A percentile compares a stretch with the other conserved stretches of the same genome.
Conservation (phyloP, 495 filamentous ascomycete genomes). For the Lasiosphaeriaceae sp. region DNA sequence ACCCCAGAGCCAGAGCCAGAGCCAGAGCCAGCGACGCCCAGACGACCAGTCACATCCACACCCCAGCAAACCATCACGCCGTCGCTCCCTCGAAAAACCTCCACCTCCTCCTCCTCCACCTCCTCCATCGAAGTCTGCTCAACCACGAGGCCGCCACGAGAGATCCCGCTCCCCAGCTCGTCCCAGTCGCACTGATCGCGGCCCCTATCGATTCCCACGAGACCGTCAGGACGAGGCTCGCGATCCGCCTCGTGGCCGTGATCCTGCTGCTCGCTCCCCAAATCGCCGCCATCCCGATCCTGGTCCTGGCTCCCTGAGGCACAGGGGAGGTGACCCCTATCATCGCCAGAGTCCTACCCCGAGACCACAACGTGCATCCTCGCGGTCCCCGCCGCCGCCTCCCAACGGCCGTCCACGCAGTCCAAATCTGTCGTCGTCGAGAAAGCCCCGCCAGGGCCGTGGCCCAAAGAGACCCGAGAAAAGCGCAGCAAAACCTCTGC, state of each 20-base stretch:
- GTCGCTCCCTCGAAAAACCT: slow-evolving; percentile 1
- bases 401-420: slow-evolving; percentile 37
- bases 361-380: slow-evolving; percentile 19
- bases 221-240: slow-evolving; percentile 28
- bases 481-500: slow-evolving; percentile 21
- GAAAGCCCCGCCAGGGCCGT: slow-evolving; percentile 31
- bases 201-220: slow-evolving; percentile 24
- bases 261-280: slow-evolving; percentile 25
- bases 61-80: slow-evolving; percentile 6
- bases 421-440: slow-evolving; percentile 32
- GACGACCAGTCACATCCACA: slow-evolving; percentile 9
- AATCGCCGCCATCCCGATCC: slow-evolving; percentile 18
- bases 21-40: slow-evolving; percentile 4
- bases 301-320: slow-evolving; percentile 16
- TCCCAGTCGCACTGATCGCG: slow-evolving; percentile 23
- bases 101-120: slow-evolving; percentile 6
- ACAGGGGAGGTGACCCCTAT: slow-evolving; percentile 16
- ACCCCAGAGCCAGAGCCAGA: slow-evolving; percentile 6
- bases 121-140: slow-evolving; percentile 10
- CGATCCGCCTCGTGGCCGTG: slow-evolving; percentile 30
- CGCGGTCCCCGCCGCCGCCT: slow-evolving; percentile 26
- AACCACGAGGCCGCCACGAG: slow-evolving; percentile 17
- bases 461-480: slow-evolving; percentile 29
- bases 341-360: background rate
- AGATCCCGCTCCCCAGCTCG: slow-evolving; percentile 33